These are phyloP conservation scores for Thelonectria blattea DNA, from an alignment of 2,329 filamentous ascomycete genomes.

Conservation along the genomic window DNA sequence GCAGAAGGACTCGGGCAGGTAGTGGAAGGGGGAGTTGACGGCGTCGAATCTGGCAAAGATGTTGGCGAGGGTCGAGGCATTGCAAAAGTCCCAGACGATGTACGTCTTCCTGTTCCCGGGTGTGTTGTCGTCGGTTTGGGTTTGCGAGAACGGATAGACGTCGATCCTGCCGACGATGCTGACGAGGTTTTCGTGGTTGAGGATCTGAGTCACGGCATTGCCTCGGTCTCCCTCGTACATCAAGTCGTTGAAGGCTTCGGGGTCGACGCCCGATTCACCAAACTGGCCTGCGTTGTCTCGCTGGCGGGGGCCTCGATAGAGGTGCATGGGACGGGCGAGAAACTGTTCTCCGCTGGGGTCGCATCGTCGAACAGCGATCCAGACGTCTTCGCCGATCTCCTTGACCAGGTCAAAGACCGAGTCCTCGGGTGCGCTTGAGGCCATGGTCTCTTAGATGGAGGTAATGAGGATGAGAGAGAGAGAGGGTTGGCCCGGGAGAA, in stretches of 20 bases:
- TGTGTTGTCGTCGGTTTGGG: constrained; percentile 14
- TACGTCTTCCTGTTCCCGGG: constrained; percentile 37
- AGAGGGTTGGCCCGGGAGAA: not conserved
- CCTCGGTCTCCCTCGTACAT: constrained; percentile 41
- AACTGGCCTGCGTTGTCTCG: not conserved
- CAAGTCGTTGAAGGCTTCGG: constrained; percentile 8
- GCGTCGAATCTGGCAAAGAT: constrained; percentile 43
- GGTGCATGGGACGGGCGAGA: constrained; percentile 37
- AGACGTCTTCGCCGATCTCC: constrained; percentile 36
- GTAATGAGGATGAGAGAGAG: not conserved
- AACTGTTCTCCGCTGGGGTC: constrained; percentile 43
- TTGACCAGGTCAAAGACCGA: constrained; percentile 41
- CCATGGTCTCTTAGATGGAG: not conserved
- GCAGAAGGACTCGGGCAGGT: constrained; percentile 58
- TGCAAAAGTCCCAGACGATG: constrained; percentile 59
- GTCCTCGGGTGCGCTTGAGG: not conserved
- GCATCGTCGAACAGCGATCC: constrained; percentile 40
- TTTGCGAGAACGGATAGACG: constrained; percentile 27
- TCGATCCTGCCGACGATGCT: constrained; percentile 49
- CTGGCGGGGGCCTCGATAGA: not conserved
- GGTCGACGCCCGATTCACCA: not conserved
- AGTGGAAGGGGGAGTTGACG: constrained; percentile 33
- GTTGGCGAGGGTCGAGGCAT: constrained; percentile 55
- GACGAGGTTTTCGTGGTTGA: constrained; percentile 59
- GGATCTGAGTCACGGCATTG: constrained; percentile 42